These are phyloP conservation scores for Helichrysum umbraculigerum DNA, from an alignment of 129 eudicot genomes.

Conservation along the genomic window DNA sequence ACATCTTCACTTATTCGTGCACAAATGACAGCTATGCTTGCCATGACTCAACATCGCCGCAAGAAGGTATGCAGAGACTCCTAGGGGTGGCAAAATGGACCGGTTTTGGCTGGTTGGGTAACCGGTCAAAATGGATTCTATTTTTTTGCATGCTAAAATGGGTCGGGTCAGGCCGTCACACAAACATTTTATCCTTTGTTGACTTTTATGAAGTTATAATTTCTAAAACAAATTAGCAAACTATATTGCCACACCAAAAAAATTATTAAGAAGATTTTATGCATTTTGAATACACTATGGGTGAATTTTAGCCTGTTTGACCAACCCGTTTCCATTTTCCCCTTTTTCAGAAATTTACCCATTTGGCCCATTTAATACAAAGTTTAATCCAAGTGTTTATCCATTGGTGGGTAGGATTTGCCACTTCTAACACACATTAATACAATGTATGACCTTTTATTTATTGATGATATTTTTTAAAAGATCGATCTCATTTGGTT, in stretches of 20 bases:
- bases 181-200: not conserved
- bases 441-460: not conserved
- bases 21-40: conserved; percentile 98
- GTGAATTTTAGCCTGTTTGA: not conserved
- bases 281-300: not conserved
- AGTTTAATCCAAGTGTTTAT: not conserved
- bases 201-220: too few relatives aligned
- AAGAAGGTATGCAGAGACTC: conserved; percentile 55
- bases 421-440: not conserved
- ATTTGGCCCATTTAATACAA: not conserved
- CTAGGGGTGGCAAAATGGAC: not conserved
- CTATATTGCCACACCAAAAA: not conserved
- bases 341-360: not conserved
- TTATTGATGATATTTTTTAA: not conserved
- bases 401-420: not conserved
- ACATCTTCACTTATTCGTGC: conserved; percentile 93
- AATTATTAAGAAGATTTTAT: not conserved
- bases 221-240: not conserved
- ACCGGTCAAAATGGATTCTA: not conserved
- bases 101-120: too few relatives aligned
- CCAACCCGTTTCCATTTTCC: not conserved
- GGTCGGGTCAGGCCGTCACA: not conserved
- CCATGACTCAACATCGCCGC: conserved; percentile 90
- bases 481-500: not conserved
- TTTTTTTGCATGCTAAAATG: not conserved